Conservation (phyloP, 2,329 filamentous ascomycete genomes). For the Fusarium cyanostomum region DNA sequence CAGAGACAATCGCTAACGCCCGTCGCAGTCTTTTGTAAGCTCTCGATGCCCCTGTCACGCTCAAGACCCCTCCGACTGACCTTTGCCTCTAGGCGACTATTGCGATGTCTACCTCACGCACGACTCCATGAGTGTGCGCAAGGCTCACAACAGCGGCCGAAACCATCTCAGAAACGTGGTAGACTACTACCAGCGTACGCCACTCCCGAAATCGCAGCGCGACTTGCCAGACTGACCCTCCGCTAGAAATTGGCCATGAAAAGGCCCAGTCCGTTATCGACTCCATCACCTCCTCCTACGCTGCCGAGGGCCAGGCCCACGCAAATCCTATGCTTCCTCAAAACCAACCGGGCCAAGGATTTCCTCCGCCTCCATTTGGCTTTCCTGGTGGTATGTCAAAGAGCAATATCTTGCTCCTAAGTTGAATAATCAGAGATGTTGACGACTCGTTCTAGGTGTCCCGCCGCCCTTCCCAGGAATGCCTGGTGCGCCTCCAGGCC, state of each 20-base stretch:
- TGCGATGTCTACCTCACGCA: slow-evolving; percentile 99
- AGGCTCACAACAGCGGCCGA: slow-evolving; percentile 95
- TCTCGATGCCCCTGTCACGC: slow-evolving; percentile 7
- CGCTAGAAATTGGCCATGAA: slow-evolving; percentile 91
- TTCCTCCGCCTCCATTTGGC: slow-evolving; percentile 65
- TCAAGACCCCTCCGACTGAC: slow-evolving; percentile 35
- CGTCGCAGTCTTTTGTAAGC: slow-evolving; percentile 39
- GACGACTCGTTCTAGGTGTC: slow-evolving; percentile 52
- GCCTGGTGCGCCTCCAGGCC: slow-evolving; percentile 53
- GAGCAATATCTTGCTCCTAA: slow-evolving; percentile 41
- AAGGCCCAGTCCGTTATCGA: slow-evolving; percentile 99
- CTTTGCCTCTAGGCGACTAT: slow-evolving; percentile 75
- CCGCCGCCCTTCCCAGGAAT: slow-evolving; percentile 69
- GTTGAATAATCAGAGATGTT: slow-evolving; percentile 3
- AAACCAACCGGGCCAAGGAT: slow-evolving; percentile 67
- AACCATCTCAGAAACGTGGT: slow-evolving; percentile 98
- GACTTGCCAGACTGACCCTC: slow-evolving; percentile 9
- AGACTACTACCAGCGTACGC: slow-evolving; percentile 94
- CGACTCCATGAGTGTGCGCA: slow-evolving; percentile 99
- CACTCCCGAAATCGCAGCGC: background rate
- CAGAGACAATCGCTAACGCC: slow-evolving; percentile 49
- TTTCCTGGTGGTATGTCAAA: slow-evolving; percentile 65
- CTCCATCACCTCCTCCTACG: slow-evolving; percentile 95
- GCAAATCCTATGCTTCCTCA: slow-evolving; percentile 84
- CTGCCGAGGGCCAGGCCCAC: slow-evolving; percentile 87